These are phyloP conservation scores for Triticum monococcum DNA, from an alignment of 176 grass and related monocot species.

Conservation along the genomic window DNA sequence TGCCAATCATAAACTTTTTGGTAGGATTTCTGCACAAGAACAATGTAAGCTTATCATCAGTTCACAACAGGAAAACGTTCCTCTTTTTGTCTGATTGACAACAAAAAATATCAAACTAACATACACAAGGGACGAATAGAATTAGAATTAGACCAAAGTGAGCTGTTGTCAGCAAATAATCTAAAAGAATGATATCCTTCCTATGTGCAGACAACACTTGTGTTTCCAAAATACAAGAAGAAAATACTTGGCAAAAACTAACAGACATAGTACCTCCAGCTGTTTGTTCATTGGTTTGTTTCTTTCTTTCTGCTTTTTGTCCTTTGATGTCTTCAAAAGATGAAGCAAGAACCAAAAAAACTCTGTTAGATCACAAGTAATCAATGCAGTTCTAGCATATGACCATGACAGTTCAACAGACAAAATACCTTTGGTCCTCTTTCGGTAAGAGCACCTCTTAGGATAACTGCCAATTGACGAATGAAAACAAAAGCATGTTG, in stretches of 20 bases:
- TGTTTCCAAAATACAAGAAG: not conserved
- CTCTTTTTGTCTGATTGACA: not conserved
- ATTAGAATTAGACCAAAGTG: not conserved
- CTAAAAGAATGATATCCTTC: not conserved
- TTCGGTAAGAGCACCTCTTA: slow-evolving; percentile 81
- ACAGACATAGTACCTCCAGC: slow-evolving; percentile 51
- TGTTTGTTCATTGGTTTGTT: slow-evolving; percentile 69
- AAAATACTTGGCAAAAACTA: not conserved
- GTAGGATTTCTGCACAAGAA: slow-evolving; percentile 79
- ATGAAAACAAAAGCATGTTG: slow-evolving; percentile 97
- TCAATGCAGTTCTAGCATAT: not conserved
- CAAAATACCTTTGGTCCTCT: slow-evolving; percentile 76
- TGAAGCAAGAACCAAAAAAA: slow-evolving; percentile 19
- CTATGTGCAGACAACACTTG: slow-evolving; percentile 14
- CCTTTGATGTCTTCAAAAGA: slow-evolving; percentile 60
- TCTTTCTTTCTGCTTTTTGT: slow-evolving; percentile 73
- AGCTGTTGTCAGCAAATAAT: not conserved
- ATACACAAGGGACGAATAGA: not conserved
- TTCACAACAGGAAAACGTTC: slow-evolving; percentile 16
- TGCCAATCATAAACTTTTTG: slow-evolving; percentile 97
- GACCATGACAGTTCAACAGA: slow-evolving; percentile 16
- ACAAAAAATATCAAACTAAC: slow-evolving; percentile 4
- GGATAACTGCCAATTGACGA: slow-evolving; percentile 77
- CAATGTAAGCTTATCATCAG: slow-evolving; percentile 20
- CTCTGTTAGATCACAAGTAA: slow-evolving; percentile 26